Evolutionary conservation across 495 filamentous ascomycete genomes (phyloP), one percentile per base, ranked within the genome.

Genomic region (Penicillium chermesinum): DNA sequence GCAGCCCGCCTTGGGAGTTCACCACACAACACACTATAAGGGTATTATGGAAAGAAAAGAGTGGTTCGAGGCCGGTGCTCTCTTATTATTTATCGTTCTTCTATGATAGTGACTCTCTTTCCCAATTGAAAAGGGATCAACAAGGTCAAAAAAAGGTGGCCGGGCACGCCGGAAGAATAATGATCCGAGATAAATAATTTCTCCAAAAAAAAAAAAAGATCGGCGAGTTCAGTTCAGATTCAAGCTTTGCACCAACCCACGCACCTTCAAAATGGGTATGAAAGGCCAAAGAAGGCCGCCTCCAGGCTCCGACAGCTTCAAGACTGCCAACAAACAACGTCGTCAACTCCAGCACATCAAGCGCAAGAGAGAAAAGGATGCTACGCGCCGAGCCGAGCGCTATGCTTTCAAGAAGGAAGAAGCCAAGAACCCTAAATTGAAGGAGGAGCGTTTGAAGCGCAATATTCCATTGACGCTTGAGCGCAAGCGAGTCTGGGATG

Each of bases 401-500:
- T 87, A 89, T 62, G 75, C 75, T 38, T 73, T 86, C 33, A 89
- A 88, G 66, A 85, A 80, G 62, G 86, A 93, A 62, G 93, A 98
- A 67, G 79, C 83, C 53, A 86, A 83, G 64, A 79, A 96, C 55
- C 91, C 93, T n/a, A 74, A 77, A 36, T 64, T 95, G 41, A 78
- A 80, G 42, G 79, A 78, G 44, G 78, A 84, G 44, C 77, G 93
- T 54, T 72, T 88, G 40, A 81, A 75, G 52, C 78, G 76, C 53
- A 97, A 96, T 70, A 74, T 90, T 33, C 89, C 93, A 2, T 62
- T 81, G 33, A 96, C 89, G 2, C 78, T 96, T 17, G 93, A 97
- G 52, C 79, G 82, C 38, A 96, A 96, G 75, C 69, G 93, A 61
- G 81, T 88, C 42, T 98, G 91, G 91, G 93, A 97, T 58, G 87